Evolutionary conservation across 78 protist species (phyloP).

Genomic region (Monocercomonoides exilis): DNA sequence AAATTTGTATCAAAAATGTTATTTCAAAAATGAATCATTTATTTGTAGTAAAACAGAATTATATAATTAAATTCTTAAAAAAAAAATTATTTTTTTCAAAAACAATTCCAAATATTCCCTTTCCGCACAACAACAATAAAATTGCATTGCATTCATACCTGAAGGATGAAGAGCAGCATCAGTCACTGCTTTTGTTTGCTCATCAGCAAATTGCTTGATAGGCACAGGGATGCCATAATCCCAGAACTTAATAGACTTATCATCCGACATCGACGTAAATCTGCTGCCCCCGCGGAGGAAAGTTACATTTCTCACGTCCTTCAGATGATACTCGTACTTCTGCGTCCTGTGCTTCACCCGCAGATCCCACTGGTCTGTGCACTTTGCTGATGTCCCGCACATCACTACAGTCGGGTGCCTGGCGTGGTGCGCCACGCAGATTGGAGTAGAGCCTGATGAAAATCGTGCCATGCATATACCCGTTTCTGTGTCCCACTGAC

Average conservation of each 20-base stretch:
- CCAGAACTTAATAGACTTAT: slow-evolving; percentile 87
- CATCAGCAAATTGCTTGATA: slow-evolving; percentile 69
- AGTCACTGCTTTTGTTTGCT: slow-evolving; percentile 40
- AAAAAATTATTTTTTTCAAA: no score
- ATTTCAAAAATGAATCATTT: no score
- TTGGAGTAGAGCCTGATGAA: slow-evolving; percentile 37
- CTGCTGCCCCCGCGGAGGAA: slow-evolving; percentile 63
- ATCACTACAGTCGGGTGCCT: slow-evolving; percentile 56
- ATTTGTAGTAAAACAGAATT: no score
- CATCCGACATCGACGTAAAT: slow-evolving; percentile 52
- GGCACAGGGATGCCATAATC: slow-evolving; percentile 85
- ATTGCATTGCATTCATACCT: neutral
- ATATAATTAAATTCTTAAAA: no score
- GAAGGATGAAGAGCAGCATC: slow-evolving; percentile 67
- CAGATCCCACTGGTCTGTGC: slow-evolving; percentile 39
- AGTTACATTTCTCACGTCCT: slow-evolving; percentile 78
- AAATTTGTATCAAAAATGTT: neutral
- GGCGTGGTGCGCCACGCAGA: slow-evolving; percentile 66
- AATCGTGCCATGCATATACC: slow-evolving; percentile 45
- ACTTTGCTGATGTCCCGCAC: slow-evolving; percentile 64
- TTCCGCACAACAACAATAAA: neutral
- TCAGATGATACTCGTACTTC: slow-evolving; percentile 79
- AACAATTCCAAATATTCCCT: no score
- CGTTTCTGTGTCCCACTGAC: slow-evolving; percentile 90
- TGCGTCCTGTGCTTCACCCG: neutral